Conservation (phyloP, 495 filamentous ascomycete genomes). For the Friedmanniomyces simplex region DNA sequence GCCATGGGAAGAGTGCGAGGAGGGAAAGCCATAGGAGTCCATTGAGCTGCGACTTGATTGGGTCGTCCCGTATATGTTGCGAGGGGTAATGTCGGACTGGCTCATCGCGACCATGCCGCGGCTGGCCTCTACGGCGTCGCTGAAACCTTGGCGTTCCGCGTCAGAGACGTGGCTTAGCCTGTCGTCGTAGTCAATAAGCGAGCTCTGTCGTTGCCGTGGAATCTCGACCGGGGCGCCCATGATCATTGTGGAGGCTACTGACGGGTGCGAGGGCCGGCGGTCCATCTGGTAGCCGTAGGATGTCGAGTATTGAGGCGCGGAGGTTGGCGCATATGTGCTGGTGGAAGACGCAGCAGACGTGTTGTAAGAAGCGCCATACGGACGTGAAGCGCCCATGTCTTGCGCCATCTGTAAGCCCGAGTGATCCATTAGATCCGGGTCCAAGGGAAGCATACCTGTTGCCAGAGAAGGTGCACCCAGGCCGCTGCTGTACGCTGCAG, state of each 20-base stretch:
- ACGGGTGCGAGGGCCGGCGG: conserved; percentile 83
- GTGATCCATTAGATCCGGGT: conserved; percentile 28
- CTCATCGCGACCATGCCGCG: conserved; percentile 92
- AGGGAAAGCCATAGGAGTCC: conserved; percentile 91
- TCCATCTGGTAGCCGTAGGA: conserved; percentile 50
- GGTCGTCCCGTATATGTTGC: conserved; percentile 69
- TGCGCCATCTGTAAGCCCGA: conserved; percentile 61
- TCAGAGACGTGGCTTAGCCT: conserved; percentile 46
- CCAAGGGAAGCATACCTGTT: conserved; percentile 60
- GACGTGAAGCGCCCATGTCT: conserved; percentile 48
- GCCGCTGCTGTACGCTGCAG: conserved; percentile 64
- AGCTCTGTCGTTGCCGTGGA: conserved; percentile 42
- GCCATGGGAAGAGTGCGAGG: conserved; percentile 82
- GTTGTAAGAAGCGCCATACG: conserved; percentile 25
- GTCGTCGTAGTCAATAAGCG: conserved; percentile 51
- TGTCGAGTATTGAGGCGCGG: conserved; percentile 53
- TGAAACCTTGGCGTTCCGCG: conserved; percentile 55
- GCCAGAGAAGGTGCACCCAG: conserved; percentile 59
- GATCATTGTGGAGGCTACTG: conserved; percentile 51
- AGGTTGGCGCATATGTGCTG: conserved; percentile 58
- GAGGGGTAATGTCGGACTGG: conserved; percentile 68
- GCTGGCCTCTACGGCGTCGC: conserved; percentile 78
- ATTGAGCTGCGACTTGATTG: conserved; percentile 55
- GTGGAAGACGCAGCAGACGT: conserved; percentile 44
- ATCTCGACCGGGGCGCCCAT: conserved; percentile 36